phyloP scores from a whole-genome alignment of 192 early-diverging fungal species.

The Chytriomyces sp. region DNA sequence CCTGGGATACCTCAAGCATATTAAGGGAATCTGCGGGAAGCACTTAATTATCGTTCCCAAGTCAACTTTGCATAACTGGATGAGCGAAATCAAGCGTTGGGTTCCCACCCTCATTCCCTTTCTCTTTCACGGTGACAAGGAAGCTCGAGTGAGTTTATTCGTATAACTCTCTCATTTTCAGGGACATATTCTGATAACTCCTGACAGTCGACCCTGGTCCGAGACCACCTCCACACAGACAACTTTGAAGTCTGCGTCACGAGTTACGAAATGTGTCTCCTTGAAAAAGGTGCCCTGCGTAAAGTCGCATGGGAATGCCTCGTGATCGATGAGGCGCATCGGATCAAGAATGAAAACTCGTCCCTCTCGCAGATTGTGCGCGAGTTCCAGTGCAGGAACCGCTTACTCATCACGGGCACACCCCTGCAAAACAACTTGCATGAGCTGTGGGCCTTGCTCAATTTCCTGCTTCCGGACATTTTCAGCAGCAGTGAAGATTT shows the following conservation, averaged over 20 bases:
- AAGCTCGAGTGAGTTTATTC: conserved; percentile 63
- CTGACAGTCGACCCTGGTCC: conserved; percentile 19
- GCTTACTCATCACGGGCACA: conserved; percentile 92
- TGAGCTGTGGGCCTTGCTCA: conserved; percentile 98
- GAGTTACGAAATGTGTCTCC: conserved; percentile 93
- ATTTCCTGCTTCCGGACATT: conserved; percentile 96
- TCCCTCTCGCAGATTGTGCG: conserved; percentile 93
- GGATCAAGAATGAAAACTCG: conserved; percentile 93
- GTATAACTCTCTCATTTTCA: conserved; percentile 15
- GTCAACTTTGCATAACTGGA: conserved; percentile 96
- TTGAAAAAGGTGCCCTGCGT: conserved; percentile 82
- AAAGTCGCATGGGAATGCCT: conserved; percentile 79
- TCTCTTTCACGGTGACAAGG: conserved; percentile 89
- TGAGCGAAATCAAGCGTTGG: conserved; percentile 89
- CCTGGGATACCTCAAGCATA: conserved; percentile 91
- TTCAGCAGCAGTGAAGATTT: conserved; percentile 94
- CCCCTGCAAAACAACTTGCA: conserved; percentile 97
- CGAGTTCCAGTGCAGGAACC: conserved; percentile 80
- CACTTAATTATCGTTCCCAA: conserved; percentile 97
- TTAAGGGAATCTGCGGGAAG: conserved; percentile 73
- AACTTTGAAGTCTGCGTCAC: conserved; percentile 94
- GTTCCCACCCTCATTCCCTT: conserved; percentile 85
- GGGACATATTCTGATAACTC: not conserved
- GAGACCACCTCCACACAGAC: conserved; percentile 34
- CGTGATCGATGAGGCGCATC: conserved; percentile 80